Conservation (phyloP, 805 yeast species). For the Candida sonorensis region DNA sequence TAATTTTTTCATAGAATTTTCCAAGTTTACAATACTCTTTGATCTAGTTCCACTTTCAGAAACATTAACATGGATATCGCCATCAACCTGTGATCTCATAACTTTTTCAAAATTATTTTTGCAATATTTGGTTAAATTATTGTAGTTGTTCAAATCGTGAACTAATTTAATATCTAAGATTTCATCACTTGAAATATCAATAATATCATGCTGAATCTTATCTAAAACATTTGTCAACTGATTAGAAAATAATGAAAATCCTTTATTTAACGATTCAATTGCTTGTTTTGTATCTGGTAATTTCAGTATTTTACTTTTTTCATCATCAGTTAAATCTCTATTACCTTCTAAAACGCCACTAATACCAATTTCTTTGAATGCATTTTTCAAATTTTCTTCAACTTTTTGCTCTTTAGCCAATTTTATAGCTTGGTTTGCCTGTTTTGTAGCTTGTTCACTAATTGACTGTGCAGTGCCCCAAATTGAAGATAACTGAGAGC, state of each 20-base stretch:
- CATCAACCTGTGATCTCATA: conserved; percentile 66
- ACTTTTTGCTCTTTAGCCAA: conserved; percentile 34
- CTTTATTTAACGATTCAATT: conserved; percentile 30
- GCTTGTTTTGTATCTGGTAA: conserved; percentile 29
- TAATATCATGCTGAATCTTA: conserved; percentile 27
- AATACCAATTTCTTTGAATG: conserved; percentile 34
- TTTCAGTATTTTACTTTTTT: conserved; percentile 19
- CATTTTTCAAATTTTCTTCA: conserved; percentile 29
- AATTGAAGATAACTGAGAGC: conserved; percentile 51
- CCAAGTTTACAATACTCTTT: conserved; percentile 19
- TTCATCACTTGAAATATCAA: conserved; percentile 36
- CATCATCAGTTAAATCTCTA: conserved; percentile 27
- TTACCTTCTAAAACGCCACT: conserved; percentile 30
- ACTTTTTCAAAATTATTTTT: conserved; percentile 52
- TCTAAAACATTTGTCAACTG: conserved; percentile 34
- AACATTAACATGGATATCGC: conserved; percentile 59
- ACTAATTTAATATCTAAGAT: conserved; percentile 54
- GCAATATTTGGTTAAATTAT: conserved; percentile 39
- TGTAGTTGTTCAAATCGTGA: conserved; percentile 58
- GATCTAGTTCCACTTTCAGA: conserved; percentile 41
- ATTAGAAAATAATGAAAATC: conserved; percentile 24
- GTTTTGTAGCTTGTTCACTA: conserved; percentile 35
- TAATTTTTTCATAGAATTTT: conserved; percentile 37
- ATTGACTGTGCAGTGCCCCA: conserved; percentile 56
- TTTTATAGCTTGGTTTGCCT: conserved; percentile 46